A percentile compares a stretch with the other conserved stretches of the same genome.
phyloP scores from a whole-genome alignment of 371 early-diverging fungal species.

The Mucor ambiguus region DNA sequence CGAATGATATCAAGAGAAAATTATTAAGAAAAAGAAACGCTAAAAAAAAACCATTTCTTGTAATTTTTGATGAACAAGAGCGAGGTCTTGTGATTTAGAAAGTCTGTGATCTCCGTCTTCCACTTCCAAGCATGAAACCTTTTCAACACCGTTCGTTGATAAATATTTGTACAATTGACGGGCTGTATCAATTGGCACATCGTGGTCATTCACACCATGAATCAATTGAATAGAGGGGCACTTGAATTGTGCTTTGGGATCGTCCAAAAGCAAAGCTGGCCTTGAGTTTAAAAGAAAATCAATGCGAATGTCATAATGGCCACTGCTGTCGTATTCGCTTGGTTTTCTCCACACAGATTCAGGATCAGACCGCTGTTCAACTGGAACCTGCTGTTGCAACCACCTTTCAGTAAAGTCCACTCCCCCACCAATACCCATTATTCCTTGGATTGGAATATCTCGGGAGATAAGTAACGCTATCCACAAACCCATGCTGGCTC shows the following conservation, averaged over 20 bases:
- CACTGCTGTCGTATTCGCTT: conserved; percentile 31
- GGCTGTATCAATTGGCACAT: conserved; percentile 23
- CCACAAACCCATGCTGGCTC: conserved; percentile 51
- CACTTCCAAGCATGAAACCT: conserved; percentile 27
- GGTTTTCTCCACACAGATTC: conserved; percentile 36
- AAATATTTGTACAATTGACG: conserved; percentile 15
- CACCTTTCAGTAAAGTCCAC: conserved; percentile 45
- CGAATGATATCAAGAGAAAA: neutral
- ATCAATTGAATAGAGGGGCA: conserved; percentile 29
- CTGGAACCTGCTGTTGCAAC: conserved; percentile 34
- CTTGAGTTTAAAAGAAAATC: conserved; percentile 33
- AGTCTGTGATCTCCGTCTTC: conserved; percentile 47
- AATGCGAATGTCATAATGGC: conserved; percentile 42
- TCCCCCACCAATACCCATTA: conserved; percentile 44
- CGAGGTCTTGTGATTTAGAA: conserved; percentile 36
- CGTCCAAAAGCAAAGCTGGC: conserved; percentile 20
- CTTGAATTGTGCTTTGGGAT: neutral
- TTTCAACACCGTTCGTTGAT: neutral
- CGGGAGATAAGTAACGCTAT: conserved; percentile 30
- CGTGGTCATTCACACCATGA: conserved; percentile 38
- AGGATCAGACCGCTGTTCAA: conserved; percentile 6
- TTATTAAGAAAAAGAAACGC: conserved; percentile 1
- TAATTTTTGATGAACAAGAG: neutral
- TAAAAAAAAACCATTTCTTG: conserved; percentile 4
- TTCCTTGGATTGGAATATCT: conserved; percentile 13